Evolutionary conservation across 805 yeast species (phyloP).

Genomic region (Zygosaccharomyces kombuchaensis): DNA sequence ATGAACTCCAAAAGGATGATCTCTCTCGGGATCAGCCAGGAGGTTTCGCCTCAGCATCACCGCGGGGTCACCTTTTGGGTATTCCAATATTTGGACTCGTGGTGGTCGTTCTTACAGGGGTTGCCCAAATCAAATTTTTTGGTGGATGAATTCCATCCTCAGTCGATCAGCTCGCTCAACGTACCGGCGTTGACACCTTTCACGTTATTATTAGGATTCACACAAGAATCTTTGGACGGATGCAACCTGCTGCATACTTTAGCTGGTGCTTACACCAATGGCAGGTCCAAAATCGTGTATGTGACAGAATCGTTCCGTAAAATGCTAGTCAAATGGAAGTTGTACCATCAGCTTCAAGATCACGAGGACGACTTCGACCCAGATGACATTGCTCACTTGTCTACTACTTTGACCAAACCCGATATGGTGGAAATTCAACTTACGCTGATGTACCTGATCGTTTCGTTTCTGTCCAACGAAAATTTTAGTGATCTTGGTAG

Average conservation of each 20-base stretch:
- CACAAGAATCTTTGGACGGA: conserved; percentile 23
- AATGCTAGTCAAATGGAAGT: conserved; percentile 20
- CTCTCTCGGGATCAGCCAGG: conserved; percentile 7
- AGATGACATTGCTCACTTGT: neutral
- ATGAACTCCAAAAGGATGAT: conserved; percentile 22
- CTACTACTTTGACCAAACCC: conserved; percentile 17
- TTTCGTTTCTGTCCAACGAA: conserved; percentile 13
- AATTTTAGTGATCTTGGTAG: conserved; percentile 1
- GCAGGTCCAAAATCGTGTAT: conserved; percentile 15
- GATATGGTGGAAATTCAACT: conserved; percentile 30
- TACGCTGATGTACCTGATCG: conserved; percentile 26
- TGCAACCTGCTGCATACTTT: conserved; percentile 21
- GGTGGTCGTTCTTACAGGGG: conserved; percentile 31
- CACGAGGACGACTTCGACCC: conserved; percentile 18
- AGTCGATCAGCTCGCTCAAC: conserved; percentile 16
- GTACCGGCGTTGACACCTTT: conserved; percentile 25
- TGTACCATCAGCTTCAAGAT: conserved; percentile 26
- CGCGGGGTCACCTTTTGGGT: conserved; percentile 27
- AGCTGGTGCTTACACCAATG: conserved; percentile 10
- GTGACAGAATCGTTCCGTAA: conserved; percentile 25
- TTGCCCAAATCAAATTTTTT: conserved; percentile 28
- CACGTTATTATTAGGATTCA: conserved; percentile 18
- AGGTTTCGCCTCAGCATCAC: conserved; percentile 7
- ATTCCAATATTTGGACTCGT: conserved; percentile 29
- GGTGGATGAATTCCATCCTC: conserved; percentile 28